Evolutionary conservation across 1,284 basidiomycete genomes (phyloP), one percentile per base, ranked within the genome.

Genomic region (Ustilago xerochloae): DNA sequence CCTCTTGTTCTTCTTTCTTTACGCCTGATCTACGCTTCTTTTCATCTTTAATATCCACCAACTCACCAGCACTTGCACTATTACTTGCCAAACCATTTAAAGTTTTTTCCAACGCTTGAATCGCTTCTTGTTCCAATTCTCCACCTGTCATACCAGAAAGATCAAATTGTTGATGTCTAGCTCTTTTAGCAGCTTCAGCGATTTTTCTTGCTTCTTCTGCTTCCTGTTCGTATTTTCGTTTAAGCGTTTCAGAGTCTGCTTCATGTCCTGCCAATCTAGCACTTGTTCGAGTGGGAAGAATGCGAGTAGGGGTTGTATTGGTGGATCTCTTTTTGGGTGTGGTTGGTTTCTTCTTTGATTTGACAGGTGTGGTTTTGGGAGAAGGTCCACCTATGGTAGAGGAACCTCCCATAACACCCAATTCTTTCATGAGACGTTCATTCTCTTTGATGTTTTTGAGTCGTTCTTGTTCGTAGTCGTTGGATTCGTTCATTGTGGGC

Each of bases 381-480:
- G 66, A 50, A n/a, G 54, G 63, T 0, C 39, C 63, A 12, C 76
- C 79, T 22, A 75, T 62, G 33, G 64, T 45, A 4, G 71, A 68
- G 15, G 72, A 66, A 6, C 80, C 79, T 9, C 70, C 72, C 30
- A 70, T 63, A 38, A 83, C 66, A 28, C 79, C 75, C 10, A 83
- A 70, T 58, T 81, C 80, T 20, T 75, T 72, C 60, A 83, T 71
- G 30, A 83, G 70, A 4, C 63, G 47, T 49, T 81, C 75, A 77
- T 83, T 83, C 30, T 78, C 70, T n/a, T 62, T 69, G 60, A 83
- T 83, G 59, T 83, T 83, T 35, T 61, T 73, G 39, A 79, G 78
- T 15, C 81, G 66, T 49, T 82, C 75, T 32, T 70, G 55, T 75
- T 83, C 81, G 58, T 75, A 75, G 39, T 75, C 72, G 60, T 62